Percentiles rank a stretch among this genome's conserved stretches.
Evolutionary conservation across 352 stramenopile species (phyloP).

Genomic region (Pythium oligandrum): DNA sequence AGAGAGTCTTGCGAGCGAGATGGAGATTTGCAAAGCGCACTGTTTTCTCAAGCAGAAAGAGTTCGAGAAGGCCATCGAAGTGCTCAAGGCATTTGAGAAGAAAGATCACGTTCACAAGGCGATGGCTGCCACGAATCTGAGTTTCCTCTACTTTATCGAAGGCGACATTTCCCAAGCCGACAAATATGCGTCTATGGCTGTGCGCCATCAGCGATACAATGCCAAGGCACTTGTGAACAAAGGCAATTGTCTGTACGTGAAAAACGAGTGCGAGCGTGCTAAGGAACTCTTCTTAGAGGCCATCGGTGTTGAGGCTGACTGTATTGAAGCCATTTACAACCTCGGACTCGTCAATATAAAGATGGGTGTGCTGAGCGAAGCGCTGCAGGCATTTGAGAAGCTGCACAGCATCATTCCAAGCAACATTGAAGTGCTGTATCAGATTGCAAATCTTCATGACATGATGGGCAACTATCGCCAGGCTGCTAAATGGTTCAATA

Average conservation of each 20-base stretch:
- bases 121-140: constrained; percentile 94
- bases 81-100: constrained; percentile 95
- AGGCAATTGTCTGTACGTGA: constrained; percentile 94
- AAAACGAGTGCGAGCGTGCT: constrained; percentile 90
- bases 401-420: constrained; percentile 94
- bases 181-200: constrained; percentile 89
- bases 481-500: constrained; percentile 94
- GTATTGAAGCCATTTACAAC: constrained; percentile 96
- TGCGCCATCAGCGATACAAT: constrained; percentile 94
- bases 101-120: constrained; percentile 92
- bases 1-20: constrained; percentile 88
- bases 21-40: constrained; percentile 87
- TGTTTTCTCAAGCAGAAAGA: constrained; percentile 91
- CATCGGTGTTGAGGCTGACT: constrained; percentile 92
- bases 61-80: constrained; percentile 92
- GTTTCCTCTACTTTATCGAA: constrained; percentile 96
- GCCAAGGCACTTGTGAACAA: constrained; percentile 97
- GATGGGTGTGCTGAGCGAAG: constrained; percentile 86
- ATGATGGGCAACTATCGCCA: constrained; percentile 84
- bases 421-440: constrained; percentile 91
- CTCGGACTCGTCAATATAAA: constrained; percentile 89
- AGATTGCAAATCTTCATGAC: constrained; percentile 95
- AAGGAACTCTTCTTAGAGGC: constrained; percentile 96
- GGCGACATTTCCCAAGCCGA: constrained; percentile 88
- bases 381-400: constrained; percentile 95